Conservation (phyloP, 2,329 filamentous ascomycete genomes). For the Fusarium sp. region DNA sequence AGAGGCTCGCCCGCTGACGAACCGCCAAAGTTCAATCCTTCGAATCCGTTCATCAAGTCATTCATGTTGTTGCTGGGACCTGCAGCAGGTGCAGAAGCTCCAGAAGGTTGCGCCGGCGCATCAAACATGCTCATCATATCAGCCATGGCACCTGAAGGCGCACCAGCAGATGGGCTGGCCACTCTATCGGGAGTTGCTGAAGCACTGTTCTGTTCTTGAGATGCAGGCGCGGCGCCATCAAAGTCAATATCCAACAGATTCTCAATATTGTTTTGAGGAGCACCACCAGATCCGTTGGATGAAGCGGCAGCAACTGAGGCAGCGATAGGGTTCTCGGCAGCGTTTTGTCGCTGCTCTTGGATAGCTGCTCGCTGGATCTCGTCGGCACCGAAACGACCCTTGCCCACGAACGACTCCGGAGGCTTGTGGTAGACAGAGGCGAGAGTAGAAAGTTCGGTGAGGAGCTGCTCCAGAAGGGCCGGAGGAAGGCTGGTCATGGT, state of each 20-base stretch:
- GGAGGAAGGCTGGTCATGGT: slow-evolving; percentile 92
- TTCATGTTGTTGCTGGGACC: slow-evolving; percentile 73
- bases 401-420: slow-evolving; percentile 96
- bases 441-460: slow-evolving; percentile 90
- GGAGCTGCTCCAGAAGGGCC: slow-evolving; percentile 86
- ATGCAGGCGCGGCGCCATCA: slow-evolving; percentile 92
- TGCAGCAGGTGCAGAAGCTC: slow-evolving; percentile 50
- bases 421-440: slow-evolving; percentile 99
- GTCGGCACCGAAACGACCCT: slow-evolving; percentile 92
- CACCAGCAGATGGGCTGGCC: slow-evolving; percentile 67
- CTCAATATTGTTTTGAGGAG: slow-evolving; percentile 82
- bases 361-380: slow-evolving; percentile 95
- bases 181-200: slow-evolving; percentile 76
- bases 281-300: slow-evolving; percentile 68
- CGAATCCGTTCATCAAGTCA: slow-evolving; percentile 92
- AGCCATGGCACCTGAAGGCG: slow-evolving; percentile 63
- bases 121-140: slow-evolving; percentile 79
- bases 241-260: slow-evolving; percentile 97
- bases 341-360: slow-evolving; percentile 93
- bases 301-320: slow-evolving; percentile 81
- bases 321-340: slow-evolving; percentile 92
- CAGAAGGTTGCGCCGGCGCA: slow-evolving; percentile 68
- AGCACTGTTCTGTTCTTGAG: slow-evolving; percentile 69
- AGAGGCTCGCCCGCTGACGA: slow-evolving; percentile 67
- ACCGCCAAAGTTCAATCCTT: slow-evolving; percentile 79